These are phyloP conservation scores for Lactarius hatsudake DNA, from an alignment of 768 basidiomycete genomes.

Conservation along the genomic window DNA sequence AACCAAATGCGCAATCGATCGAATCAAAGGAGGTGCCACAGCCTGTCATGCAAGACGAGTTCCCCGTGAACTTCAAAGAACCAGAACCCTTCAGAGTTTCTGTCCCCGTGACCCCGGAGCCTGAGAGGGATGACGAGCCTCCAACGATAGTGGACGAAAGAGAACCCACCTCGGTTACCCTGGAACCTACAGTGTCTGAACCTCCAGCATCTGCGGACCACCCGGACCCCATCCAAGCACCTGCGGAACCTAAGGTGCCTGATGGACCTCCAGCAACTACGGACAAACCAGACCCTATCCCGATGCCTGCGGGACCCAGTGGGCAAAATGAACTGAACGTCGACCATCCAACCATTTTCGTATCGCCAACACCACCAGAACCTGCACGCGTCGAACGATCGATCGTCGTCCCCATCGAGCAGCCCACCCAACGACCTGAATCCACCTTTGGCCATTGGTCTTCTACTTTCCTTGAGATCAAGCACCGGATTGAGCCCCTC, in stretches of 20 bases:
- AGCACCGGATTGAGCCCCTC: conserved; percentile 1
- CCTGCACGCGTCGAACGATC: neutral
- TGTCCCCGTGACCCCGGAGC: neutral
- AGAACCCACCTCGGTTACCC: neutral
- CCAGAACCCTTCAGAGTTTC: neutral
- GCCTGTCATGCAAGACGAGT: neutral
- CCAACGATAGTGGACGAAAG: neutral
- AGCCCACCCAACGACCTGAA: neutral
- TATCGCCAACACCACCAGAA: neutral
- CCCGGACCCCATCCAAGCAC: neutral
- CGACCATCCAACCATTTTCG: too few species aligned
- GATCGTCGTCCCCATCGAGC: neutral
- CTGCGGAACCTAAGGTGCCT: neutral
- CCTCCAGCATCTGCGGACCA: neutral
- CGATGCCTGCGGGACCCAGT: neutral
- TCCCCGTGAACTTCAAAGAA: neutral
- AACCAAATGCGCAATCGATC: neutral
- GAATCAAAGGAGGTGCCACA: too few species aligned
- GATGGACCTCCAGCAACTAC: neutral
- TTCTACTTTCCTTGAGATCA: conserved; percentile 14
- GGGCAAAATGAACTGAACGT: neutral
- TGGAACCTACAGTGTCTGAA: neutral
- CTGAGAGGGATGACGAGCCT: neutral
- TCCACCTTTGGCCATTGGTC: neutral
- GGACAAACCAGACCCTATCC: neutral